phyloP scores from a whole-genome alignment of 2,329 filamentous ascomycete genomes.

The Colletotrichum destructivum region DNA sequence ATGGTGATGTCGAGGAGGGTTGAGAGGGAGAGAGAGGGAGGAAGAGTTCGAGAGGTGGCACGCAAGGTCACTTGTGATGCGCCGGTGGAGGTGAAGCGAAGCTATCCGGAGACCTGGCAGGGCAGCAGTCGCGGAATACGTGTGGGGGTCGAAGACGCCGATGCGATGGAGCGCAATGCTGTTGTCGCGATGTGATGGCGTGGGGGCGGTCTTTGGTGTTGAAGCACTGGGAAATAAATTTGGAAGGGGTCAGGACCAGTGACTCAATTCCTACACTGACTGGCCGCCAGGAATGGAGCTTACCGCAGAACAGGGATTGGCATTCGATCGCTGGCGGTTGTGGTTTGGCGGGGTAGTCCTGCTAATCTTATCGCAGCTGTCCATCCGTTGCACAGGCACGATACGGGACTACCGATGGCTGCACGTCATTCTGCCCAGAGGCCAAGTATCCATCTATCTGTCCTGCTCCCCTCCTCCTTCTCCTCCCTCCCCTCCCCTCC shows the following conservation, averaged over 20 bases:
- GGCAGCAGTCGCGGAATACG: neutral
- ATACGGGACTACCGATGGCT: slow-evolving; percentile 18
- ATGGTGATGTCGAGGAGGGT: neutral
- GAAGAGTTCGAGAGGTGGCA: slow-evolving; percentile 4
- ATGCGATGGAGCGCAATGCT: neutral
- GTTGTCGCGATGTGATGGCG: slow-evolving; percentile 11
- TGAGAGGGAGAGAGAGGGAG: neutral
- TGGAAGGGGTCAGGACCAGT: slow-evolving; percentile 19
- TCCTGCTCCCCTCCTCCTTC: neutral
- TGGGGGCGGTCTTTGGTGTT: slow-evolving; percentile 11
- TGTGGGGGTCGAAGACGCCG: neutral
- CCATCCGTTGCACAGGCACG: neutral
- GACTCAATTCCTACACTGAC: slow-evolving; percentile 36
- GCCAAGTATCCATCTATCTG: slow-evolving; percentile 21
- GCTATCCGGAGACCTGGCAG: neutral
- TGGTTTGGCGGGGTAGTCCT: slow-evolving; percentile 41
- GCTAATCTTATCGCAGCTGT: slow-evolving; percentile 15
- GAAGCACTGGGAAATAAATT: slow-evolving; percentile 36
- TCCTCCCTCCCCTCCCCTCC: neutral
- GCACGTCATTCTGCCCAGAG: neutral
- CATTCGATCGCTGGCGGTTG: slow-evolving; percentile 18
- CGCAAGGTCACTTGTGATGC: neutral
- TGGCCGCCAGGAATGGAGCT: slow-evolving; percentile 21
- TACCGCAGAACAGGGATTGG: slow-evolving; percentile 12
- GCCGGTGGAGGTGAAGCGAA: neutral